These are phyloP conservation scores for Shiraia sp. DNA, from an alignment of 2,329 filamentous ascomycete genomes.

Conservation along the genomic window DNA sequence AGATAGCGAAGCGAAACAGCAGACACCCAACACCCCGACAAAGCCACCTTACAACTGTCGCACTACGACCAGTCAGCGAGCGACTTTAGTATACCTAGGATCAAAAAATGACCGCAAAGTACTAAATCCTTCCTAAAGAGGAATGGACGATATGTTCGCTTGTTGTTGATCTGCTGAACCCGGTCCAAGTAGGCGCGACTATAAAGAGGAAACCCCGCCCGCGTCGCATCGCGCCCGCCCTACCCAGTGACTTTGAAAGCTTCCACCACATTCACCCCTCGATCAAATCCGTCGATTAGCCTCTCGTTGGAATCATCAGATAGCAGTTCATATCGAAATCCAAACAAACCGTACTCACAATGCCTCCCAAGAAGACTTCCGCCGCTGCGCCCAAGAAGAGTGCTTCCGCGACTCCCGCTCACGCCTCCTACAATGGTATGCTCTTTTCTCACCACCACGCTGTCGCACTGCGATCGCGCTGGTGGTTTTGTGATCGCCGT, in stretches of 20 bases:
- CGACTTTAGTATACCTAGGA: conserved; percentile 20
- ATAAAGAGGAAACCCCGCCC: conserved; percentile 34
- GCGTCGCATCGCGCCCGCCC: conserved; percentile 30
- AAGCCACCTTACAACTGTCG: conserved; percentile 14
- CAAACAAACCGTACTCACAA: conserved; percentile 45
- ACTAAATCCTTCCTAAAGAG: conserved; percentile 37
- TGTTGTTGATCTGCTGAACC: conserved; percentile 37
- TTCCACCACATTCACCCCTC: conserved; percentile 22
- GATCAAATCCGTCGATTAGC: conserved; percentile 22
- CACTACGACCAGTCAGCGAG: conserved; percentile 25
- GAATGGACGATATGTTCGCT: conserved; percentile 28
- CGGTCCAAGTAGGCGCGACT: conserved; percentile 30
- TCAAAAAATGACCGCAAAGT: conserved; percentile 26
- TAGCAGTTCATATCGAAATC: conserved; percentile 26
- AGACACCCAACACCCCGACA: conserved; percentile 27
- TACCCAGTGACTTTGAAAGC: conserved; percentile 29
- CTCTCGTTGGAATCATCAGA: conserved; percentile 43
- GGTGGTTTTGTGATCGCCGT: conserved; percentile 54
- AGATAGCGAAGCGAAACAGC: conserved; percentile 22
- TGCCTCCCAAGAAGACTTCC: conserved; percentile 68
- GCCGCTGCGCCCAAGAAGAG: conserved; percentile 63
- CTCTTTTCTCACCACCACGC: conserved; percentile 48
- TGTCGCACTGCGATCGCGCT: conserved; percentile 50
- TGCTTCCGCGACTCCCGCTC: conserved; percentile 56
- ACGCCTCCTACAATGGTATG: conserved; percentile 69